Conservation (phyloP, 2,329 filamentous ascomycete species). For the Coniochaeta sp. region DNA sequence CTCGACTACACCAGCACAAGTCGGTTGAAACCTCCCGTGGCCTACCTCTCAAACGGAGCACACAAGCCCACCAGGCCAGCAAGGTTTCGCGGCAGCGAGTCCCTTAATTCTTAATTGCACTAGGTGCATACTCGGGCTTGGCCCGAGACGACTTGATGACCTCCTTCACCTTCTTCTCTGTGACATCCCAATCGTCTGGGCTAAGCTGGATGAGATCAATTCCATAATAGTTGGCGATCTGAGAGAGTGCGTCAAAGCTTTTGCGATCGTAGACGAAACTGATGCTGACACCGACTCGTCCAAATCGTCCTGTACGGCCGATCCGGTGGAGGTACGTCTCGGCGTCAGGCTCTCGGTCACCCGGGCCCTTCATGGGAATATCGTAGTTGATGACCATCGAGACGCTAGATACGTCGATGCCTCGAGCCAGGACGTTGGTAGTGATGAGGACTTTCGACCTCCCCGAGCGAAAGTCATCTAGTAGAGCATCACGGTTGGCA, state of each 20-base stretch:
- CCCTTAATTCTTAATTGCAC: slow-evolving; percentile 5
- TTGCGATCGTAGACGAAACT: slow-evolving; percentile 85
- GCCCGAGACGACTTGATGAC: slow-evolving; percentile 68
- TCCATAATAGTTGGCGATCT: slow-evolving; percentile 74
- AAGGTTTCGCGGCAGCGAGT: neutral
- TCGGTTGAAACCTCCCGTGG: neutral
- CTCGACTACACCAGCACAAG: neutral
- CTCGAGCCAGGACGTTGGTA: slow-evolving; percentile 91
- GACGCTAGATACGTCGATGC: slow-evolving; percentile 85
- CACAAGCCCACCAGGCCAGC: neutral
- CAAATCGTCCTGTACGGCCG: slow-evolving; percentile 92
- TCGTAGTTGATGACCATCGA: slow-evolving; percentile 99
- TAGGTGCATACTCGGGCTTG: slow-evolving; percentile 43
- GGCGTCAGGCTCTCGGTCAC: slow-evolving; percentile 77
- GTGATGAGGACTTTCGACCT: slow-evolving; percentile 94
- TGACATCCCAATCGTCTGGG: slow-evolving; percentile 83
- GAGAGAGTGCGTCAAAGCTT: slow-evolving; percentile 70
- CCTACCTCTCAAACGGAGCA: neutral
- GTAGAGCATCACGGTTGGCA: slow-evolving; percentile 69
- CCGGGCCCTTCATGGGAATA: slow-evolving; percentile 65
- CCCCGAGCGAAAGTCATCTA: slow-evolving; percentile 79
- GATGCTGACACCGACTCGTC: slow-evolving; percentile 91
- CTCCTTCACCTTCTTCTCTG: slow-evolving; percentile 73
- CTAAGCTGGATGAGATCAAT: slow-evolving; percentile 77
- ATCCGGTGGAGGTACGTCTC: slow-evolving; percentile 98